Evolutionary conservation across 306 rosid genomes (phyloP).

Genomic region (Pyrus bretschneideri): DNA sequence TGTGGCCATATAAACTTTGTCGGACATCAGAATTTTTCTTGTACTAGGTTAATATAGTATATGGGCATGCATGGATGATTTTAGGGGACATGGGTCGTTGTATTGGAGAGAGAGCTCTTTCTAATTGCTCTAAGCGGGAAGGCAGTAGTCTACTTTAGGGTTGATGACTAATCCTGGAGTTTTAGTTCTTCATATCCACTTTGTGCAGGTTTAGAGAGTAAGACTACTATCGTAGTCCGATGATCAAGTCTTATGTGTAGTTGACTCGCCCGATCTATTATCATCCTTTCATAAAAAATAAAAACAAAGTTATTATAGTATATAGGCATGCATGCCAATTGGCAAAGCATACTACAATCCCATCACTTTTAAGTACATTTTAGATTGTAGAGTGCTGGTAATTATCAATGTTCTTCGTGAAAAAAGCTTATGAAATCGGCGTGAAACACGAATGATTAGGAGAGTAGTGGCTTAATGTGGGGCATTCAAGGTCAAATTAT

Average conservation of each 20-base stretch:
- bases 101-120: no score
- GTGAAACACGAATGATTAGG: slow-evolving; percentile 30
- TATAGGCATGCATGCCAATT: slow-evolving; percentile 35
- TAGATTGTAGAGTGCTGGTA: background rate
- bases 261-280: no score
- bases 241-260: no score
- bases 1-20: background rate
- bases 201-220: no score
- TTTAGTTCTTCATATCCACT: no score
- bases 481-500: slow-evolving; percentile 25
- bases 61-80: slow-evolving; percentile 35
- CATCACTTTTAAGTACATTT: slow-evolving; percentile 6
- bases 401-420: slow-evolving; percentile 25
- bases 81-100: no score
- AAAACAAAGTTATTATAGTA: background rate
- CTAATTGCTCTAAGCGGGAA: no score
- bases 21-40: background rate
- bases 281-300: no score
- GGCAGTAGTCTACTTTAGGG: no score
- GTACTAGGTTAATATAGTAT: background rate
- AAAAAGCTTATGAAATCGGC: slow-evolving; percentile 24
- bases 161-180: no score
- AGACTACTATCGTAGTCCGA: no score
- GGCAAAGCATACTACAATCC: background rate
- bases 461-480: slow-evolving; percentile 5